Conservation (phyloP, 2,329 filamentous ascomycete species). For the Arthrobotrys megalospora region DNA sequence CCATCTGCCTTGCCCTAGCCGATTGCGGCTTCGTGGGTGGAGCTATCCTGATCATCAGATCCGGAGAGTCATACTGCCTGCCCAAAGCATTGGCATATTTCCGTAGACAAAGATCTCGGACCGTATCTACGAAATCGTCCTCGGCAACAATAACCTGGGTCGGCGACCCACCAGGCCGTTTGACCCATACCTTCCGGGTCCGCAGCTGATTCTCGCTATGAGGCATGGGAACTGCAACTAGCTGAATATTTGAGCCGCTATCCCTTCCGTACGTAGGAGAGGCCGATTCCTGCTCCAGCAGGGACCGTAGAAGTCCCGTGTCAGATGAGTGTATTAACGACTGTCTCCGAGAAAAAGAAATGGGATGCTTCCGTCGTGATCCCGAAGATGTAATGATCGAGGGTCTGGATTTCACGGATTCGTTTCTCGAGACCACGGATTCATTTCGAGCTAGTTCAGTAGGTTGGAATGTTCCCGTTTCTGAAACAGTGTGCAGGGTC, state of each 20-base stretch:
- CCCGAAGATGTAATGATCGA: slow-evolving; percentile 51
- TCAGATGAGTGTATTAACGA: slow-evolving; percentile 60
- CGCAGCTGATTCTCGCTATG: slow-evolving; percentile 66
- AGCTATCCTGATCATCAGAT: slow-evolving; percentile 83
- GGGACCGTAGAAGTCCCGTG: slow-evolving; percentile 48
- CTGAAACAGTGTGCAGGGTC: slow-evolving; percentile 55
- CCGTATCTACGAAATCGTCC: slow-evolving; percentile 93
- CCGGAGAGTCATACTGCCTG: slow-evolving; percentile 88
- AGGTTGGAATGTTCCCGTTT: slow-evolving; percentile 52
- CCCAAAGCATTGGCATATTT: slow-evolving; percentile 97
- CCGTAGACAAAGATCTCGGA: slow-evolving; percentile 89
- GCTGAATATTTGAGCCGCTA: slow-evolving; percentile 41
- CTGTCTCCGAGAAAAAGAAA: slow-evolving; percentile 56
- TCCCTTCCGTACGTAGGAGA: slow-evolving; percentile 50
- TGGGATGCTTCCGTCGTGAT: slow-evolving; percentile 51
- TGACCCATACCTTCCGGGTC: slow-evolving; percentile 93
- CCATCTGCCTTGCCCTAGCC: slow-evolving; percentile 61
- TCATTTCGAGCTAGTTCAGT: slow-evolving; percentile 56
- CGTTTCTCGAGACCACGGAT: slow-evolving; percentile 49
- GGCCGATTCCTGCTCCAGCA: slow-evolving; percentile 57
- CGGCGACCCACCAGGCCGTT: slow-evolving; percentile 84
- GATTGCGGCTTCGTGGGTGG: slow-evolving; percentile 73
- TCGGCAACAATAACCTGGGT: slow-evolving; percentile 88
- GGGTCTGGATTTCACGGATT: slow-evolving; percentile 33
- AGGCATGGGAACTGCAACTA: slow-evolving; percentile 56